Evolutionary conservation across 2,329 filamentous ascomycete species (phyloP).

Genomic region (Pseudogymnoascus sp.): DNA sequence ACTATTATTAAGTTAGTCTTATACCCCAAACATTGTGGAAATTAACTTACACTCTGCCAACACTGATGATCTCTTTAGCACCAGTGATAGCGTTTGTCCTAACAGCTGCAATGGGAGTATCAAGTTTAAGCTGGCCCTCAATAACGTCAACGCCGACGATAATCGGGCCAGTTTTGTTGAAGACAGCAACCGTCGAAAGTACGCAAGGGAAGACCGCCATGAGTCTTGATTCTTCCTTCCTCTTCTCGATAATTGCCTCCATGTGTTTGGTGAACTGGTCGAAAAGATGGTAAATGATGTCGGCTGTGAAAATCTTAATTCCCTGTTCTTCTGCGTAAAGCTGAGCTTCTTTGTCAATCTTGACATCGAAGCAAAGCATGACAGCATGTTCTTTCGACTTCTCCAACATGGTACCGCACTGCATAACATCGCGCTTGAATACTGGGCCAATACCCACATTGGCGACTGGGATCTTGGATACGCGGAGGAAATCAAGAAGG

Average conservation of each 20-base stretch:
- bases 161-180: constrained; percentile 97
- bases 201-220: constrained; percentile 96
- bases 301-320: constrained; percentile 95
- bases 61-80: constrained; percentile 71
- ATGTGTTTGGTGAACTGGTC: constrained; percentile 96
- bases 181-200: constrained; percentile 80
- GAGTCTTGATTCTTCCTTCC: constrained; percentile 95
- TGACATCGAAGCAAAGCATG: constrained; percentile 99
- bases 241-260: constrained; percentile 76
- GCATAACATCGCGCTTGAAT: constrained; percentile 96
- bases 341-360: constrained; percentile 94
- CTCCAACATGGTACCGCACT: constrained; percentile 91
- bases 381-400: constrained; percentile 93
- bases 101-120: constrained; percentile 84
- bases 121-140: constrained; percentile 80
- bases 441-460: constrained; percentile 97
- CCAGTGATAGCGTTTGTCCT: constrained; percentile 74
- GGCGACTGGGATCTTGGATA: constrained; percentile 93
- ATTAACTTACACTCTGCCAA: constrained; percentile 68
- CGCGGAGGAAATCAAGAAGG: constrained; percentile 88
- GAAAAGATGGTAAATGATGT: constrained; percentile 98
- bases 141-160: constrained; percentile 91
- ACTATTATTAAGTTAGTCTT: constrained; percentile 42
- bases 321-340: constrained; percentile 87
- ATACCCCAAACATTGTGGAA: background rate